phyloP scores from a whole-genome alignment of 1,284 basidiomycete species.

The Naganishia cerealis region DNA sequence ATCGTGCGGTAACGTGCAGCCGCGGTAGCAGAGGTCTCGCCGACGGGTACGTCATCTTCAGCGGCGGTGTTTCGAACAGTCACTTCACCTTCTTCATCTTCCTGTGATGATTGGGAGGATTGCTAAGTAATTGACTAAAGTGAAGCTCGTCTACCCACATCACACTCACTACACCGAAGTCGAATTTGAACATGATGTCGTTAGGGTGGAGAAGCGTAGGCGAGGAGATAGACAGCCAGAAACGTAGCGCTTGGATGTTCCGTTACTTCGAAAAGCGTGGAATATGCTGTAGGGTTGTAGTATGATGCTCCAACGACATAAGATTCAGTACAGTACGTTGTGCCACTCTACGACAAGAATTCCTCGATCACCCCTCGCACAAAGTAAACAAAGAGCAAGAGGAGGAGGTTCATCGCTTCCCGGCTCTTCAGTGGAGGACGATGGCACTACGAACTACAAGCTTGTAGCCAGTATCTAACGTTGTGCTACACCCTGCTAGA shows the following conservation, averaged over 20 bases:
- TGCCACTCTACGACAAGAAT: conserved; percentile 12
- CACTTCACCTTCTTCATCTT: conserved; percentile 38
- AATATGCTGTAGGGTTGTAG: background rate
- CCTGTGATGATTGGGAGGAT: background rate
- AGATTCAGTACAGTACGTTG: too few species aligned
- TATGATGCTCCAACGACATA: background rate
- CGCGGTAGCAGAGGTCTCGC: conserved; percentile 15
- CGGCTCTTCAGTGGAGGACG: background rate
- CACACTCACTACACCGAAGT: conserved; percentile 51
- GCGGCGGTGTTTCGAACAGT: conserved; percentile 10
- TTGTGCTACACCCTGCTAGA: background rate
- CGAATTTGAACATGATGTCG: conserved; percentile 55
- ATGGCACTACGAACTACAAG: background rate
- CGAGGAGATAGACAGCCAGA: too few species aligned
- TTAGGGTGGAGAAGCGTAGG: background rate
- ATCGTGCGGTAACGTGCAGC: conserved; percentile 40
- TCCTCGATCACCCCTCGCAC: conserved; percentile 11
- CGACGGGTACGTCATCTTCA: conserved; percentile 5
- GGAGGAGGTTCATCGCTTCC: background rate
- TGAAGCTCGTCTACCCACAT: background rate
- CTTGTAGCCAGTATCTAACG: too few species aligned
- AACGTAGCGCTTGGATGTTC: background rate
- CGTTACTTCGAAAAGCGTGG: background rate
- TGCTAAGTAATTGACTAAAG: conserved; percentile 27
- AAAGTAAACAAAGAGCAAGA: conserved; percentile 20